Evolutionary conservation across 192 early-diverging fungal genomes (phyloP), one percentile per base, ranked within the genome.

Genomic region (Backusella macrospora): DNA sequence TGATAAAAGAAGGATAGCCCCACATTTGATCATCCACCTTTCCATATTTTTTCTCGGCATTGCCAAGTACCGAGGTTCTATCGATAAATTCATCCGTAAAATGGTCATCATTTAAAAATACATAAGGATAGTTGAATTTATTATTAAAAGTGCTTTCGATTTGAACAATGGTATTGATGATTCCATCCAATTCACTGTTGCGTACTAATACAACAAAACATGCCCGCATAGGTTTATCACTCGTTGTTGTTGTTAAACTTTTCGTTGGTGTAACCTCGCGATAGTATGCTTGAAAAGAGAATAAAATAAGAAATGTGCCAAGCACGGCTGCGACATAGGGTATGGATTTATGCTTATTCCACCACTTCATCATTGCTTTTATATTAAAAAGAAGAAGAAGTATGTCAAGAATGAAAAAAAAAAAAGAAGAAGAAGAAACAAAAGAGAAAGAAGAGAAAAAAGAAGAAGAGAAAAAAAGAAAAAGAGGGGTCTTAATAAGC

Each of bases 91-190:
- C 83, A 6, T 86, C 78, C 0, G 87, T 85, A 71, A 96, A 96
- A 0, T 84, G 81, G 18, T 85, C 86, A 48, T 97, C 91, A 82
- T 96, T 97, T 47, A 97, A 80, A 76, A 96, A 95, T 43, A 97
- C 91, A 83, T 94, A 97, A 0, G 94, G 94, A 76, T 96, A 97
- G 71, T 91, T 83, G 82, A 88, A 94, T 62, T 88, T 85, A 39
- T 72, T 52, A 73, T 96, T 96, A 75, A 95, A 96, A 37, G 91
- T 84, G 62, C 92, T 86, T 73, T 96, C 93, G 15, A 96, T 76
- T 70, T 93, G 88, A 26, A 75, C 78, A 70, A 96, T 84, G 0
- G 92, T 80, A 13, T 73, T 72, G 8, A 77, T 64, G 55, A 93
- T 82, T 7, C 85, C 89, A 21, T 86, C 55, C 26, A 93, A 52